These are phyloP conservation scores for Rhizoclosmatium sp. DNA, from an alignment of 192 early-diverging fungal species.

Conservation along the genomic window DNA sequence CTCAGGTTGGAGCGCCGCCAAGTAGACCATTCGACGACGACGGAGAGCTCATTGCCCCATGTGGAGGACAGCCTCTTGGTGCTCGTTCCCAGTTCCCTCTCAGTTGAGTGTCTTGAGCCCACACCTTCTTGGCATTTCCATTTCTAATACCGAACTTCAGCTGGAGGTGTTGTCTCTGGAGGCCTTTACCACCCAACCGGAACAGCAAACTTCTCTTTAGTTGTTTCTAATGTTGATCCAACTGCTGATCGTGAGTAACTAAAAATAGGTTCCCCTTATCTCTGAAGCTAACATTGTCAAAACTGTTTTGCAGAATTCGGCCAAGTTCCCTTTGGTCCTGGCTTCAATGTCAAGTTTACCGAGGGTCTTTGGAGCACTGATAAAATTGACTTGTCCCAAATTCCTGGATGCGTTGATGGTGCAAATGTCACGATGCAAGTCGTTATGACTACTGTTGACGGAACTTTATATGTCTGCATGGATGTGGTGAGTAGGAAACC, in stretches of 20 bases:
- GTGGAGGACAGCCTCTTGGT: constrained; percentile 55
- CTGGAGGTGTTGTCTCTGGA: constrained; percentile 32
- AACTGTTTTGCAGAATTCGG: constrained; percentile 16
- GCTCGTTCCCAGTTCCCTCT: constrained; percentile 52
- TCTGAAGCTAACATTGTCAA: no score
- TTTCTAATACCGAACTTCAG: neutral
- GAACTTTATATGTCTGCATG: constrained; percentile 52
- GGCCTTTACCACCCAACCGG: constrained; percentile 52
- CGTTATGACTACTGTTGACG: constrained; percentile 59
- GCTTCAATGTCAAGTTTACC: constrained; percentile 1
- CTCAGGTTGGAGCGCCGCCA: constrained; percentile 52
- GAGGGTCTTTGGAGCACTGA: constrained; percentile 43
- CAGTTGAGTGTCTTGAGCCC: no score
- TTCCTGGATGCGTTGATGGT: constrained; percentile 50
- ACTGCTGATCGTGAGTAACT: neutral
- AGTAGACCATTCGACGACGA: constrained; percentile 55
- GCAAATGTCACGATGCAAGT: constrained; percentile 63
- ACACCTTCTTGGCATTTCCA: constrained; percentile 22
- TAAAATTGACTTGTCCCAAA: constrained; percentile 42
- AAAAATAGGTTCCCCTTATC: no score
- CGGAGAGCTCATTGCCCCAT: constrained; percentile 56
- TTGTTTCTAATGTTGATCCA: constrained; percentile 52
- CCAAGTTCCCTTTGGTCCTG: constrained; percentile 14
- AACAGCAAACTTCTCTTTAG: constrained; percentile 48
- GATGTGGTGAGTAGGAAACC: constrained; percentile 9